Percentiles rank a stretch among this genome's conserved stretches.
Conservation (phyloP, 2,329 filamentous ascomycete genomes). For the Penicillium crustosum region DNA sequence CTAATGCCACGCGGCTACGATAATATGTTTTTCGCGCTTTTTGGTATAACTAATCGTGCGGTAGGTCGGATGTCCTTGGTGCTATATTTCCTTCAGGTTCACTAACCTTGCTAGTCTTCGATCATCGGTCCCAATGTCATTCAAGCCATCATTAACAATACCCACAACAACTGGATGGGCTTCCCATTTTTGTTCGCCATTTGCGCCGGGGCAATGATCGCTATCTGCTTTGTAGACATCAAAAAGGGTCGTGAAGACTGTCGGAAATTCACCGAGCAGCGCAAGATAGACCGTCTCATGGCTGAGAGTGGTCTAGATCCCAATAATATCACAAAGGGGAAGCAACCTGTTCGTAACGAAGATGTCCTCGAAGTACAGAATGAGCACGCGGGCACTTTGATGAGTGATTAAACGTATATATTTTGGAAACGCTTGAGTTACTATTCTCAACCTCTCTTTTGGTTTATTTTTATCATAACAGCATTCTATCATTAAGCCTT, state of each 20-base stretch:
- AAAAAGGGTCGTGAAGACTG: conserved; percentile 44
- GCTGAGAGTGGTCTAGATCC: conserved; percentile 27
- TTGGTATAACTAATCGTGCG: conserved; percentile 47
- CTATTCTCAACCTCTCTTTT: neutral
- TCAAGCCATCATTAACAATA: conserved; percentile 45
- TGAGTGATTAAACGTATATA: neutral
- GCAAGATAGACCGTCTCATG: conserved; percentile 31
- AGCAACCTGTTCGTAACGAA: neutral
- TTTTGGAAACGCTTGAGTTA: neutral
- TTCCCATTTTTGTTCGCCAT: conserved; percentile 46
- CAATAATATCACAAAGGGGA: conserved; percentile 18
- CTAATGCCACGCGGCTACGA: conserved; percentile 46
- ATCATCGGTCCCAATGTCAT: conserved; percentile 48
- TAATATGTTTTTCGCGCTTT: conserved; percentile 48
- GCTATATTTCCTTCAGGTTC: neutral
- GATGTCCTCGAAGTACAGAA: neutral
- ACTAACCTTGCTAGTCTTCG: conserved; percentile 36
- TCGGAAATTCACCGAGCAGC: conserved; percentile 38
- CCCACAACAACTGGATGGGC: conserved; percentile 47
- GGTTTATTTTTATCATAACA: neutral
- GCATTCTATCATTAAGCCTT: neutral
- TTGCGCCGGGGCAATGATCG: conserved; percentile 39
- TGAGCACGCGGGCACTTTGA: neutral
- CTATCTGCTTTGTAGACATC: conserved; percentile 43
- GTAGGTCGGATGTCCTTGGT: conserved; percentile 27